Base-by-base conservation (phyloP, 345 rosid species). In the Gossypium mustelinum region DNA sequence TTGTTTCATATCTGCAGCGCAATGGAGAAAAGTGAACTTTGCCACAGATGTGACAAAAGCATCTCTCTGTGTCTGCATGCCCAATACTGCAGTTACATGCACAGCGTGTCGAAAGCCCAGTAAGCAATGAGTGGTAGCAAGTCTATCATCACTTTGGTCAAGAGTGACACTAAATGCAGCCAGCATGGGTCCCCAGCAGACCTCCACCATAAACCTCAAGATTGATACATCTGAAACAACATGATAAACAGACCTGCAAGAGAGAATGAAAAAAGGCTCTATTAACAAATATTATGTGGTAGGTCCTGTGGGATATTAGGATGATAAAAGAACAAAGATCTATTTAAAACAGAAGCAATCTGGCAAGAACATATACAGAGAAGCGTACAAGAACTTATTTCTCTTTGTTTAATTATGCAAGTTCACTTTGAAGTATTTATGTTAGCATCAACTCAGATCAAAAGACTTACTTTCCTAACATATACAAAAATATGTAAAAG, bases 11-110 rank as follows among this genome's bases (percentile, higher is more conserved):
- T 92, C 98, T 62, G 93, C 97, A 59, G 97, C 98, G 75, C 90
- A 86, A 78, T 94, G 97, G 70, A 94, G 97, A 81, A 85, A 79
- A 34, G 98, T 94, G 84, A 94, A 94, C 89, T 94, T 94, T 76
- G 97, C 98, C 72, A 94, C 80, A 74, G 98, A 94, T 14, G 94
- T 94, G 77, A 94, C 94, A 84, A 94, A 94, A 79, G 98, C 98
- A 85, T 94, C 98, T 80, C 98, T 87, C 84, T 94, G 98, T 39
- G 98, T 94, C 84, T 92, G 97, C 98, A 94, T 88, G 68, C 95
- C 92, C 98, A 92, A 91, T 62, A 91, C 92, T 52, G 97, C 94
- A 64, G 98, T 94, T 66, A 91, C 86, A 86, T 94, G 98, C 77
- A 94, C 90, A 10, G 97, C 95, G 75, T 85, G 76, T 54, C 92